Conservation (phyloP, 768 basidiomycete species). For the Mycena kentingensis region DNA sequence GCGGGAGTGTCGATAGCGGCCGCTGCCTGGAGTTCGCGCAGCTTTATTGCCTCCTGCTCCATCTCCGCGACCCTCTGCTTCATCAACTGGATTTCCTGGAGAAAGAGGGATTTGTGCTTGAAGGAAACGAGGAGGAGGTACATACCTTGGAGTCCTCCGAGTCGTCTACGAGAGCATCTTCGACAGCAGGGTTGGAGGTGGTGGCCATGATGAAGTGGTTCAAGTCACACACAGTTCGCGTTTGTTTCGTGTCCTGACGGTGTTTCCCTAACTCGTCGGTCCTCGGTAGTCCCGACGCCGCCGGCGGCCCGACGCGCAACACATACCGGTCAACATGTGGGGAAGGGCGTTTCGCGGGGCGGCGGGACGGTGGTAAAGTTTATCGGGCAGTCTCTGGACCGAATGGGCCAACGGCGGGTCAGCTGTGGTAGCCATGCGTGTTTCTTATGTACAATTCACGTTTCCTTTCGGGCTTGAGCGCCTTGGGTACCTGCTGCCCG, state of each 20-base stretch:
- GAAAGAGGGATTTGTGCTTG: constrained; percentile 21
- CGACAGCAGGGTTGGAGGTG: not conserved
- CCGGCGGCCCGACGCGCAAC: not conserved
- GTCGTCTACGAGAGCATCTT: constrained; percentile 52
- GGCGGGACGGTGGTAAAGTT: not conserved
- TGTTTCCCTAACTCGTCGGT: no score
- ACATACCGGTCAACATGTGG: no score
- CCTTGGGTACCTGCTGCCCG: no score
- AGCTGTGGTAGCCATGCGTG: not conserved
- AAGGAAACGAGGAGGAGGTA: constrained; percentile 4
- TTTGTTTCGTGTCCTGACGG: no score
- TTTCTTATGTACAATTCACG: no score
- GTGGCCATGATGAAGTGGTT: not conserved
- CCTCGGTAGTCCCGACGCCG: no score
- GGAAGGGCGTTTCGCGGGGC: no score
- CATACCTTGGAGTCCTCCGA: constrained; percentile 64
- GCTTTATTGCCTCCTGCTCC: constrained; percentile 87
- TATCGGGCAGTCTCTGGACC: not conserved
- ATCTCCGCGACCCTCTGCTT: constrained; percentile 92
- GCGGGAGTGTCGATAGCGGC: constrained; percentile 60
- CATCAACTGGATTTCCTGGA: constrained; percentile 87
- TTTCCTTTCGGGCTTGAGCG: no score
- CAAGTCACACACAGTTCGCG: no score
- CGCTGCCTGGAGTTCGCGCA: constrained; percentile 83
- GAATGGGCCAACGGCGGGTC: not conserved